Conservation (phyloP, 2,329 filamentous ascomycete species). For the Pseudodiploospora longispora region DNA sequence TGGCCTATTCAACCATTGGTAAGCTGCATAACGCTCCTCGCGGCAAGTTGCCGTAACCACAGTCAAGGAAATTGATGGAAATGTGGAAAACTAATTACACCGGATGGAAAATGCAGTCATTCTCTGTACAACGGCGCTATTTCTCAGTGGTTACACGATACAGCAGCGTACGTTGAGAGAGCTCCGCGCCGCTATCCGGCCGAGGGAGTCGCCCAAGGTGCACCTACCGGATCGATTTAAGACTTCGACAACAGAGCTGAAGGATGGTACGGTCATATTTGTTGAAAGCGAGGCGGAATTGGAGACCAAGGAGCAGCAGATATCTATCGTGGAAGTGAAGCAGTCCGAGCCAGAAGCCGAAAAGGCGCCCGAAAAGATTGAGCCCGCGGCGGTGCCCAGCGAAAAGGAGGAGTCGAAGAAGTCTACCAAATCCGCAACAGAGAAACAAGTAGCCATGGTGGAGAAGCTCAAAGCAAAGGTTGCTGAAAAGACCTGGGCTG, state of each 20-base stretch:
- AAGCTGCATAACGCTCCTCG: slow-evolving; percentile 20
- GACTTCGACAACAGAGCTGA: slow-evolving; percentile 35
- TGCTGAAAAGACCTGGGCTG: slow-evolving; percentile 24
- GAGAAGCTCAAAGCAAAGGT: slow-evolving; percentile 23
- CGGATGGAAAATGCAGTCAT: slow-evolving; percentile 43
- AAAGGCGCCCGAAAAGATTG: background rate
- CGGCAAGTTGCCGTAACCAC: background rate
- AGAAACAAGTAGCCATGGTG: slow-evolving; percentile 24
- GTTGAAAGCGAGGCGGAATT: slow-evolving; percentile 27
- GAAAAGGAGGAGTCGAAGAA: slow-evolving; percentile 10
- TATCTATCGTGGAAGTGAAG: slow-evolving; percentile 28
- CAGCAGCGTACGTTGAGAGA: slow-evolving; percentile 79
- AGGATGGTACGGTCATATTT: slow-evolving; percentile 36
- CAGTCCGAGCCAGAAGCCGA: slow-evolving; percentile 11
- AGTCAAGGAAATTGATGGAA: background rate
- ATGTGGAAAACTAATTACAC: background rate
- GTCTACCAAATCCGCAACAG: slow-evolving; percentile 10
- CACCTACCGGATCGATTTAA: slow-evolving; percentile 45
- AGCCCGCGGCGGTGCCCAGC: slow-evolving; percentile 18
- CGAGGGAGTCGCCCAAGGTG: slow-evolving; percentile 36
- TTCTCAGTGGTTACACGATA: slow-evolving; percentile 78
- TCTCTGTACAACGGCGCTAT: slow-evolving; percentile 72
- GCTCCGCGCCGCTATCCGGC: slow-evolving; percentile 64
- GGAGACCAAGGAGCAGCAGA: slow-evolving; percentile 16
- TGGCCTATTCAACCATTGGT: slow-evolving; percentile 58